Base-by-base conservation (phyloP, 768 basidiomycete species). In the Tulasnella sp. region DNA sequence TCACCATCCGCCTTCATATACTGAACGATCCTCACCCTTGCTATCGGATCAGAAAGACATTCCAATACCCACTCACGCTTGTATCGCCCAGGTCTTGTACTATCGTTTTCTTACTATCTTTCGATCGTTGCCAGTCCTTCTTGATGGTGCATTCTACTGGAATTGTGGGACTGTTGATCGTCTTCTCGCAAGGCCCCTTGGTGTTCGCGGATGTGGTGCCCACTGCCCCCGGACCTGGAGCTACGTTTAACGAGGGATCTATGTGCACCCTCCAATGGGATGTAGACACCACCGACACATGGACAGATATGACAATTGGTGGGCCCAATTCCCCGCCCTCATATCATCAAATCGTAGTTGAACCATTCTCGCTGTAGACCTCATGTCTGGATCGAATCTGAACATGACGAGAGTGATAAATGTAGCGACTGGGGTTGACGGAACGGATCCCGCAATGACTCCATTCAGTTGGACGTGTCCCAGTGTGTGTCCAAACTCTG, bases 301-400 rank as follows among this genome's bases (percentile, higher is more conserved):
- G 73, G 73, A 70, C 61, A 17, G 73, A 73, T 55, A 60, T 73
- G 31, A 64, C 72, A 11, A 73, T 74, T n/a, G 64, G 74, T 74
- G 53, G 22, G 71, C 60, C 19, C 10, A 15, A 25, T 24, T 49
- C 1, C 44, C 25, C 22, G 15, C 15, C n/a, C 31, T 24, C 49
- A 11, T 45, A 7, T 38, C 25, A 12, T 34, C 21, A 29, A 19
- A 19, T 53, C 8, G 21, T 25, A 44, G 19, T 12, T 56, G 12
- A 41, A 25, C 25, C 10, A 24, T n/a, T 3, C 9, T 54, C 27
- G 11, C 41, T 21, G 2, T 49, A 73, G 74, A 67, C 38, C 63
- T 74, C 46, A 74, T 75, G 74, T 70, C 71, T 2, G 73, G 74
- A 19, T 68, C 73, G 0, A 73, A 74, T 60, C 45, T 63, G 48